phyloP scores from a whole-genome alignment of 1,284 basidiomycete species.

The Apiotrichum sp. region DNA sequence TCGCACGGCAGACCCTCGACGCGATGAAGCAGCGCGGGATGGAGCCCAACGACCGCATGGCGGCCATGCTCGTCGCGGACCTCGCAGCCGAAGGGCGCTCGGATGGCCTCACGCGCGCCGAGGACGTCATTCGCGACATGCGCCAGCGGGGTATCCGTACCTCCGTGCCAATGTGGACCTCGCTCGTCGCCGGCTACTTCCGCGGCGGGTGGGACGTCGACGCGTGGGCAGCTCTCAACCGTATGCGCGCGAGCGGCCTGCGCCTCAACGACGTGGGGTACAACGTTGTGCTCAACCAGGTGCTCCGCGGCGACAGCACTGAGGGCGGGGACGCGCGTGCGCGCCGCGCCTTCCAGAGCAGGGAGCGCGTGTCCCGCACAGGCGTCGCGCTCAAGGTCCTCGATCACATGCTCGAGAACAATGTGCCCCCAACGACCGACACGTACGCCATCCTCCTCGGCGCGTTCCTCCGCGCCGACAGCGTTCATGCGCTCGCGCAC shows the following conservation, averaged over 20 bases:
- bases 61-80: constrained; percentile 66
- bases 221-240: constrained; percentile 51
- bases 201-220: constrained; percentile 39
- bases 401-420: constrained; percentile 57
- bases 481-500: constrained; percentile 57
- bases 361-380: constrained; percentile 25
- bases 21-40: constrained; percentile 70
- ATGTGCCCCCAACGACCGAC: constrained; percentile 54
- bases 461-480: constrained; percentile 51
- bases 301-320: constrained; percentile 22
- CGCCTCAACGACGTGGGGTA: constrained; percentile 60
- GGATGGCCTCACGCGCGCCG: constrained; percentile 56
- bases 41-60: constrained; percentile 63
- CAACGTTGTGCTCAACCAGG: constrained; percentile 64
- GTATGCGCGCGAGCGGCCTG: constrained; percentile 57
- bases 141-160: constrained; percentile 50
- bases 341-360: too few species aligned
- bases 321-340: too few species aligned
- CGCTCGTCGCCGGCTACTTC: constrained; percentile 42
- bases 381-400: constrained; percentile 53
- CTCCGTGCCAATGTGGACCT: constrained; percentile 47
- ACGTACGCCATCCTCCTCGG: constrained; percentile 69
- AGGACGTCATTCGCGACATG: constrained; percentile 65
- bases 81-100: constrained; percentile 57
- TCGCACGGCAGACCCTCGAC: constrained; percentile 57